Conservation (phyloP, 805 yeast genomes). For the Blastobotrys mokoenaii region DNA sequence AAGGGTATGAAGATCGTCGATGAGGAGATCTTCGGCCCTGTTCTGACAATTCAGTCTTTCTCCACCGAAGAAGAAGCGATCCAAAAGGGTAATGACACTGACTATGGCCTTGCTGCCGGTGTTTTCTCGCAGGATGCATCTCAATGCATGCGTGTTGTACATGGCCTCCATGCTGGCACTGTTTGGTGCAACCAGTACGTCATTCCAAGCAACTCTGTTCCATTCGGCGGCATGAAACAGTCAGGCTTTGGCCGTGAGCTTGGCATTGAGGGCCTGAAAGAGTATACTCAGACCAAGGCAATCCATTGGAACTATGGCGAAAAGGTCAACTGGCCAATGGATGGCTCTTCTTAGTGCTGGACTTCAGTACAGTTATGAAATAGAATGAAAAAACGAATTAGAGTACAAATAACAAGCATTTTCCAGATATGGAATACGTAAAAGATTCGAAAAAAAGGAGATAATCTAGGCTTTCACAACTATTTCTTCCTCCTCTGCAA, state of each 20-base stretch:
- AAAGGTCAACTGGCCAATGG: constrained; percentile 5
- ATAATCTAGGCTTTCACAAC: too few species aligned
- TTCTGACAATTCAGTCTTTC: constrained; percentile 58
- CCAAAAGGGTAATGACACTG: constrained; percentile 56
- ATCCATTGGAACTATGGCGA: constrained; percentile 56
- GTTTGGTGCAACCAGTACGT: constrained; percentile 62
- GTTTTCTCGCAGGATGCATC: constrained; percentile 59
- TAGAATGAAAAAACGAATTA: background rate
- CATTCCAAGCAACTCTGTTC: constrained; percentile 53
- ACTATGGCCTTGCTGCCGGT: constrained; percentile 75
- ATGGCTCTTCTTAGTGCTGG: background rate
- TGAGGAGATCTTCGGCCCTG: constrained; percentile 88
- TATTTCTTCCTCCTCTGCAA: too few species aligned
- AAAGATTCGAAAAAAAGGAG: too few species aligned
- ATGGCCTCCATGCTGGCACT: constrained; percentile 53
- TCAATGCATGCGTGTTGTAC: constrained; percentile 53
- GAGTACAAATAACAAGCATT: too few species aligned
- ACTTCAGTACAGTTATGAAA: too few species aligned
- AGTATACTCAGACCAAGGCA: constrained; percentile 67
- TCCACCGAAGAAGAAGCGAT: constrained; percentile 57
- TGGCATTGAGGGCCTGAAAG: constrained; percentile 60
- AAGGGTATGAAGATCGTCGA: constrained; percentile 55
- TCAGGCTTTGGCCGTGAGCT: constrained; percentile 77
- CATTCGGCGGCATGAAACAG: constrained; percentile 73
- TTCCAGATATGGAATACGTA: too few species aligned